Percentiles rank a stretch among this genome's conserved stretches.
These are phyloP conservation scores for Lathyrus sativus DNA, from an alignment of 306 rosid species.

Conservation along the genomic window DNA sequence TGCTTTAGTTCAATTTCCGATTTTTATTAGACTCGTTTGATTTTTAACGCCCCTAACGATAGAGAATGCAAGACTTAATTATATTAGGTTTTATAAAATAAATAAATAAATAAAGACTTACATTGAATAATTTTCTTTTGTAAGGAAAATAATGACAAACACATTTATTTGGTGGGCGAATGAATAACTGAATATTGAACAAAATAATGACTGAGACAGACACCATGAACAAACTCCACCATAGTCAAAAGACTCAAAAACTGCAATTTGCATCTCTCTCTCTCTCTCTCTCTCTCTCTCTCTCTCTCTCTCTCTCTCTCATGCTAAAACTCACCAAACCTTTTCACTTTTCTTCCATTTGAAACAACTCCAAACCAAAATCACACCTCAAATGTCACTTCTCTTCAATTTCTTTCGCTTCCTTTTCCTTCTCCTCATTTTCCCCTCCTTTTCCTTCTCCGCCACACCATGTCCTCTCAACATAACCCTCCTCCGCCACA, in stretches of 20 bases:
- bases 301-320: neutral
- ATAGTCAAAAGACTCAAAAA: neutral
- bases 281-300: neutral
- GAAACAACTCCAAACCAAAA: neutral
- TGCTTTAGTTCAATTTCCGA: too few relatives aligned
- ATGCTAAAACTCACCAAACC: neutral
- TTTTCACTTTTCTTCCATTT: neutral
- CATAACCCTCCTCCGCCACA: conserved; percentile 59
- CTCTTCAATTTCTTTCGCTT: neutral
- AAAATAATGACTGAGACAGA: neutral
- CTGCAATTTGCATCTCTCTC: too few relatives aligned
- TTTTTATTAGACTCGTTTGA: too few relatives aligned
- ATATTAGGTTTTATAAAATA: too few relatives aligned
- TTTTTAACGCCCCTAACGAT: too few relatives aligned
- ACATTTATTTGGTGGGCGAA: neutral
- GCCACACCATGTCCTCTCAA: conserved; percentile 67
- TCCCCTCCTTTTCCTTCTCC: conserved; percentile 12
- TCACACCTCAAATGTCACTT: conserved; percentile 24
- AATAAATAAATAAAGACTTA: too few relatives aligned
- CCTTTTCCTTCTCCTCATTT: conserved; percentile 24
- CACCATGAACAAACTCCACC: conserved; percentile 9
- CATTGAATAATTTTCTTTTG: too few relatives aligned
- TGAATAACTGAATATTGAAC: neutral
- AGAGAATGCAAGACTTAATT: too few relatives aligned
- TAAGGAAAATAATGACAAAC: neutral